Conservation (phyloP, 352 stramenopile species). For the Aphanomyces astaci region DNA sequence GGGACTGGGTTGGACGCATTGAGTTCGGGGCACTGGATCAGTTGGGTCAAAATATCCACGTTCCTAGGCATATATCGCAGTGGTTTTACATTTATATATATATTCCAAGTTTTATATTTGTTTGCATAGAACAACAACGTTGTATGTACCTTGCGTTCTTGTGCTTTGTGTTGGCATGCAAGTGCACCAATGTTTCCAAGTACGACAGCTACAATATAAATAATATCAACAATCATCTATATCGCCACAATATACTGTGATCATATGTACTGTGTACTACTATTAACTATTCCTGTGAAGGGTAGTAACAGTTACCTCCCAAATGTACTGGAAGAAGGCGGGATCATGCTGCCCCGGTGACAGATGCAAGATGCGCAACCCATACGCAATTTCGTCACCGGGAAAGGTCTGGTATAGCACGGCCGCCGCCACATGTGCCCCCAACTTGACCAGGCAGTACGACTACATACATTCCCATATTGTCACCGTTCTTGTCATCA, state of each 20-base stretch:
- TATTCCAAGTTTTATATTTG: too few relatives aligned
- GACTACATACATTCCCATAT: too few relatives aligned
- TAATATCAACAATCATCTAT: too few relatives aligned
- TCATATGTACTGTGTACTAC: too few relatives aligned
- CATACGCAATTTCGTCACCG: slow-evolving; percentile 71
- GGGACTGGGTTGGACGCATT: slow-evolving; percentile 62
- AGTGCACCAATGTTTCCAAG: slow-evolving; percentile 70
- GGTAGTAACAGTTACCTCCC: slow-evolving; percentile 51
- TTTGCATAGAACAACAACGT: too few relatives aligned
- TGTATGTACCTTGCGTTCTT: slow-evolving; percentile 56
- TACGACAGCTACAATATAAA: slow-evolving; percentile 51
- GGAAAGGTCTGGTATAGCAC: slow-evolving; percentile 81
- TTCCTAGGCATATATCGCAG: slow-evolving; percentile 43
- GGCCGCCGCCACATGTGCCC: slow-evolving; percentile 68
- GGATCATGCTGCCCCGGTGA: slow-evolving; percentile 63
- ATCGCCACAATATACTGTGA: too few relatives aligned
- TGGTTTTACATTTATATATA: too few relatives aligned
- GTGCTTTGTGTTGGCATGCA: slow-evolving; percentile 65
- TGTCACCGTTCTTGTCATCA: too few relatives aligned
- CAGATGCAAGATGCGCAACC: slow-evolving; percentile 64
- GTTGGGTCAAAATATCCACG: slow-evolving; percentile 65
- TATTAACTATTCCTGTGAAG: too few relatives aligned
- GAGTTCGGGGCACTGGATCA: slow-evolving; percentile 75
- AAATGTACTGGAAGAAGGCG: slow-evolving; percentile 82
- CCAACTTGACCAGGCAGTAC: slow-evolving; percentile 72